Evolutionary conservation across 805 yeast genomes (phyloP), one percentile per base, ranked within the genome.

Genomic region (Novakomyces olei): DNA sequence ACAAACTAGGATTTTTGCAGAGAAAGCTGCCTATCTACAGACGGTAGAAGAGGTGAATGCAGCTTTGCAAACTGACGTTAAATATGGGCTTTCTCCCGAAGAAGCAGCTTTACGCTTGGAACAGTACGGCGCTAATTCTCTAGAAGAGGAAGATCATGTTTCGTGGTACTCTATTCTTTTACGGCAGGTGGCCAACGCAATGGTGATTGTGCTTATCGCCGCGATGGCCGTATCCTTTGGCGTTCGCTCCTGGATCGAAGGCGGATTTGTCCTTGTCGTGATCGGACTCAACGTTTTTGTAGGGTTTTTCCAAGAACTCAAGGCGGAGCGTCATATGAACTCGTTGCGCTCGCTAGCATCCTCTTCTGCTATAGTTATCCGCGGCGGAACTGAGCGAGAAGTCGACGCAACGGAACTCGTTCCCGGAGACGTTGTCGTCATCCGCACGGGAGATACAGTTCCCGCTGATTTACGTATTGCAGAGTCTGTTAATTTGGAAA

Each of bases 261-360:
- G 81, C 31, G 88, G 85, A 34, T 85, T 76, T 22, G 72, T 75
- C 46, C 69, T 67, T 1, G 72, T 65, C 30, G 83, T 76, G 16
- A 67, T 76, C 19, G 47, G 49, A 20, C 58, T 75, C 35, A 75
- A 75, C 45, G 67, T 75, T 24, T 51, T 53, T 19, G 72, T 75
- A 36, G 88, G 88, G 3, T 63, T 70, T 35, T 50, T 63, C 40
- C 88, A 75, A 49, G 85, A 75, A 46, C 61, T 58, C 45, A 69
- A 66, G 40, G 85, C 88, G 1, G 81, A 75, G 40, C 65, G 72
- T 46, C 76, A 85, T 1, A 76, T 75, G 79, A 76, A 72, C 25
- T 70, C 81, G 0, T 60, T 75, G 27, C 61, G 67, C 38, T 62
- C 70, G 1, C 58, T 76, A 33, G 62, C 75, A 33, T 69, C 80